Conservation (phyloP, 805 yeast species). For the Wickerhamiella qilinensis region DNA sequence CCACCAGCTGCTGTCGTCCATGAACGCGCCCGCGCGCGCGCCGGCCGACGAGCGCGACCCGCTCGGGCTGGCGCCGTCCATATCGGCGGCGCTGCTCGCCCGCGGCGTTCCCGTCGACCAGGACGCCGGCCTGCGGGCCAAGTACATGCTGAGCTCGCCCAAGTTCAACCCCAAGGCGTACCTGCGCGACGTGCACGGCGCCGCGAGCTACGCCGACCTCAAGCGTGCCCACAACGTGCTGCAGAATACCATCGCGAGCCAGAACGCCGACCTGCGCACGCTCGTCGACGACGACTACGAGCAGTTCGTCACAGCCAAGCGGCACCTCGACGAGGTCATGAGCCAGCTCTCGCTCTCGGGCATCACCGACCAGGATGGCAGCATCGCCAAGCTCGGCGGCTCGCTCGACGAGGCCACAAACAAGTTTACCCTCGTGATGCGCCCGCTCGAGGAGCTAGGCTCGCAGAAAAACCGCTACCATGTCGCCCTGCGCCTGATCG, state of each 20-base stretch:
- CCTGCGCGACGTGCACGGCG: slow-evolving; percentile 37
- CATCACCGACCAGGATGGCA: slow-evolving; percentile 17
- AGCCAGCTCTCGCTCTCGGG: slow-evolving; percentile 31
- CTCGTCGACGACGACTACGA: slow-evolving; percentile 45
- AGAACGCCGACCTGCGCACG: slow-evolving; percentile 30
- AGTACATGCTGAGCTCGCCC: slow-evolving; percentile 35
- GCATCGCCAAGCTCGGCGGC: slow-evolving; percentile 22
- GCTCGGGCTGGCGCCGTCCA: slow-evolving; percentile 34
- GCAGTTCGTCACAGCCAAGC: slow-evolving; percentile 48
- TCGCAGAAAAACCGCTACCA: slow-evolving; percentile 33
- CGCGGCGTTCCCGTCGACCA: slow-evolving; percentile 25
- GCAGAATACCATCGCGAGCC: slow-evolving; percentile 32
- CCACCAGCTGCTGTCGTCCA: slow-evolving; percentile 14
- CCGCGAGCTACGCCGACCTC: slow-evolving; percentile 37
- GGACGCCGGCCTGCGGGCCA: slow-evolving; percentile 25
- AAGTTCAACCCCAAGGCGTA: slow-evolving; percentile 42
- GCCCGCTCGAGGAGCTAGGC: slow-evolving; percentile 41
- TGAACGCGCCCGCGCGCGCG: slow-evolving; percentile 2
- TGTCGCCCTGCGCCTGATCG: slow-evolving; percentile 34
- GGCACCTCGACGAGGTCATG: slow-evolving; percentile 44
- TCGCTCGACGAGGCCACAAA: slow-evolving; percentile 34
- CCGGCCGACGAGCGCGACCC: slow-evolving; percentile 35
- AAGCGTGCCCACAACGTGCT: slow-evolving; percentile 31
- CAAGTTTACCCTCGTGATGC: slow-evolving; percentile 35
- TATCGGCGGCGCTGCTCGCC: slow-evolving; percentile 28